Evolutionary conservation across 2,329 filamentous ascomycete species (phyloP), one percentile per base, ranked within the genome.

Genomic region (Trichoderma sp.): DNA sequence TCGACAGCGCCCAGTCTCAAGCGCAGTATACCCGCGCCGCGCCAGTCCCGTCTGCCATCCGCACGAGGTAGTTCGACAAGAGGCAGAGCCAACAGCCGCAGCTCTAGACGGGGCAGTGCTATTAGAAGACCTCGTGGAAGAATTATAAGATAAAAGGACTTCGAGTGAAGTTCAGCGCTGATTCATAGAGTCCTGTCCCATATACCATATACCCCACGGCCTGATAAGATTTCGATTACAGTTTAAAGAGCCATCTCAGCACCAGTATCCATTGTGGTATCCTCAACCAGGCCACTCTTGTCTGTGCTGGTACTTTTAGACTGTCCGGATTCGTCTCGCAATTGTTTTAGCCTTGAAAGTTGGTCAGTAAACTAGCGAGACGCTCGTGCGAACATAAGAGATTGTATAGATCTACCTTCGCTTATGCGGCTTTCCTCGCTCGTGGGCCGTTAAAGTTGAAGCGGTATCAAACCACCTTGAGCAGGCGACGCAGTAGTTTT

Each of bases 391-490:
- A 14, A 27, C 13, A 11, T 13, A 49, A 49, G 19, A 49, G 19
- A n/a, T 6, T 35, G 10, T 5, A 29, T 52, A 13, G 62, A 47
- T 60, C 29, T 60, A 77, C 92, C 92, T 91, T 84, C 94, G 89
- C 87, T 94, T 97, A 82, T 99, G 96, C 72, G 92, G 93, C 83
- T 97, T 99, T 75, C 93, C 93, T 79, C 91, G 93, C 69, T 85
- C 85, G 81, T 99, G 96, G 33, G 88, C 85, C 43, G 86, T 84
- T 69, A 97, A 83, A 74, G 92, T 96, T 75, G 87, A 80, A 73
- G 96, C 92, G 61, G 89, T 91, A 79, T 98, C 95, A 79, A 96
- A 98, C 91, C 93, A 98, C 83, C 97, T 98, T 72, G 96, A 91
- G 80, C 96, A 99, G 81, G 97, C 92, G 19, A 91, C 85, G 80